These are phyloP conservation scores for Phytomonas sp. DNA, from an alignment of 208 protist species.

Conservation along the genomic window DNA sequence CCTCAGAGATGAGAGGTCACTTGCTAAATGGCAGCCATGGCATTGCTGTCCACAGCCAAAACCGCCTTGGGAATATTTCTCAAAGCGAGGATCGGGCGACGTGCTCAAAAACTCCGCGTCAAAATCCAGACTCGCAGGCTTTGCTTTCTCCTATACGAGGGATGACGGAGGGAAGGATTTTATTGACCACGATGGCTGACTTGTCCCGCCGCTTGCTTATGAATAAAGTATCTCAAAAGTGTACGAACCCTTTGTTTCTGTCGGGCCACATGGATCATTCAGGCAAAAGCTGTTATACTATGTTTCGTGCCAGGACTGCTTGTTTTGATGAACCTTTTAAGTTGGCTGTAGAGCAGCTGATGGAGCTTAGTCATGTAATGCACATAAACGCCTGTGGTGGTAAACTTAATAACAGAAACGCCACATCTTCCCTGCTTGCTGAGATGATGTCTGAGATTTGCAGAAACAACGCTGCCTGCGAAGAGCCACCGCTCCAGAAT, in stretches of 20 bases:
- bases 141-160: background rate
- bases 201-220: background rate
- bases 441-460: background rate
- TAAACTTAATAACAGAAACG: background rate
- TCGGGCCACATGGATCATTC: background rate
- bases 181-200: background rate
- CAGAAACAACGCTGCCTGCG: background rate
- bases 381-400: background rate
- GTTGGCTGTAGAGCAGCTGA: background rate
- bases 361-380: background rate
- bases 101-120: background rate
- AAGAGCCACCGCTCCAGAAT: background rate
- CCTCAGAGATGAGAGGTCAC: background rate
- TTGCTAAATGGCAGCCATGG: background rate
- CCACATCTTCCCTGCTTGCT: background rate
- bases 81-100: background rate
- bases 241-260: background rate
- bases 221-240: background rate
- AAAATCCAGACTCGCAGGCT: background rate
- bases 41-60: background rate
- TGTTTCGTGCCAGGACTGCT: background rate
- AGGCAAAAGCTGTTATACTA: background rate
- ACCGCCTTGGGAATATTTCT: background rate
- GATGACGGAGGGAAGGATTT: background rate
- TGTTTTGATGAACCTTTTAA: constrained; percentile 1